Evolutionary conservation across 495 filamentous ascomycete species (phyloP).

Genomic region (Neohortaea acidophila): DNA sequence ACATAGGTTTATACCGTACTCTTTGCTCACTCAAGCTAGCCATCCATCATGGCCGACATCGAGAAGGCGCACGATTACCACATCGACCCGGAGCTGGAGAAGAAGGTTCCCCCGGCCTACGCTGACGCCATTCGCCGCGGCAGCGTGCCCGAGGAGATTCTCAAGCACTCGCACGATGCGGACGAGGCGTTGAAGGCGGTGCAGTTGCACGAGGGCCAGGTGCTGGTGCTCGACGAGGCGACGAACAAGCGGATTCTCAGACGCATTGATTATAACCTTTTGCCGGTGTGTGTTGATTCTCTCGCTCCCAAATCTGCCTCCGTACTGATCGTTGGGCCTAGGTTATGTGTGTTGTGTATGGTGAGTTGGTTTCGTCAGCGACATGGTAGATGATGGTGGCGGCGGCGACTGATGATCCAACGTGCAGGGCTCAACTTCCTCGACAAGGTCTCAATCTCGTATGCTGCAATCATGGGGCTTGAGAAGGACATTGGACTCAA

Average conservation of each 20-base stretch:
- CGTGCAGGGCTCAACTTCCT: slow-evolving; percentile 29
- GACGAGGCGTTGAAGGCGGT: slow-evolving; percentile 48
- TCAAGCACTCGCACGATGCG: slow-evolving; percentile 42
- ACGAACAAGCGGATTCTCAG: slow-evolving; percentile 34
- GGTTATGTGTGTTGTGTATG: slow-evolving; percentile 17
- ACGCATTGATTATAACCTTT: slow-evolving; percentile 28
- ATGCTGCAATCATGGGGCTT: slow-evolving; percentile 37
- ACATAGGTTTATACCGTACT: no score
- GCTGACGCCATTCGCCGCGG: slow-evolving; percentile 19
- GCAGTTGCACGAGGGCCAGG: slow-evolving; percentile 32
- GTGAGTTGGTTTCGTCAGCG: not conserved
- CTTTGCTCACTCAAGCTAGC: no score
- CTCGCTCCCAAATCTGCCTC: not conserved
- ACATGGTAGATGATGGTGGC: no score
- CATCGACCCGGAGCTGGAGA: slow-evolving; percentile 11
- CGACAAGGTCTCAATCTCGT: slow-evolving; percentile 43
- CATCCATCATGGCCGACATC: slow-evolving; percentile 8
- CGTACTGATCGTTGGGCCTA: not conserved
- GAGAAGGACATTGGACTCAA: slow-evolving; percentile 29
- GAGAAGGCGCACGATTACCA: slow-evolving; percentile 13
- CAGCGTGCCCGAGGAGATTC: slow-evolving; percentile 23
- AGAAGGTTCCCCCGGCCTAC: slow-evolving; percentile 6
- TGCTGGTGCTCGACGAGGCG: slow-evolving; percentile 37
- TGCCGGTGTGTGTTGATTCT: slow-evolving; percentile 20
- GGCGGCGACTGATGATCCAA: not conserved